Evolutionary conservation across 495 filamentous ascomycete species (phyloP).

Genomic region (Aeminium ludgeri): DNA sequence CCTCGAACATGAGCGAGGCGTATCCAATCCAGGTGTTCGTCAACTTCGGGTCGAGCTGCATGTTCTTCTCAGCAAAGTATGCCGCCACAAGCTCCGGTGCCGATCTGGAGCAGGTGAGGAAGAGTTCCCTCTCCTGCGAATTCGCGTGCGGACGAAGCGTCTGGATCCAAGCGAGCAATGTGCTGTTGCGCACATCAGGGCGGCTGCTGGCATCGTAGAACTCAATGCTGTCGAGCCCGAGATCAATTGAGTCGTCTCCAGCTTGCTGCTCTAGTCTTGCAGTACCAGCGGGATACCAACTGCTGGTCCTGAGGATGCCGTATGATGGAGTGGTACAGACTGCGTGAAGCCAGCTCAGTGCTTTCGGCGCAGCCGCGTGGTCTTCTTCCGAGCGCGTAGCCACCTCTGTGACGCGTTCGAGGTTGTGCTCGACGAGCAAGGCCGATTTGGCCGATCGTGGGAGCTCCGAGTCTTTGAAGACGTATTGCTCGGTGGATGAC

Average conservation of each 20-base stretch:
- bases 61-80: slow-evolving; percentile 67
- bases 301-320: slow-evolving; percentile 50
- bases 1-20: slow-evolving; percentile 67
- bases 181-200: slow-evolving; percentile 52
- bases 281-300: slow-evolving; percentile 55
- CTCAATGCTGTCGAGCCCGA: slow-evolving; percentile 49
- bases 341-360: slow-evolving; percentile 54
- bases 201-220: slow-evolving; percentile 47
- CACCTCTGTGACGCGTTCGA: slow-evolving; percentile 28
- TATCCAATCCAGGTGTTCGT: slow-evolving; percentile 90
- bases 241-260: slow-evolving; percentile 31
- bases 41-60: slow-evolving; percentile 78
- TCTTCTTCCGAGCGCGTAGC: slow-evolving; percentile 18
- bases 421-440: slow-evolving; percentile 50
- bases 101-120: slow-evolving; percentile 59
- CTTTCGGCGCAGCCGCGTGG: slow-evolving; percentile 40
- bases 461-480: slow-evolving; percentile 54
- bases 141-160: slow-evolving; percentile 72
- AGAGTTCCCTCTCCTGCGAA: slow-evolving; percentile 60
- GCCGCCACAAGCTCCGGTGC: slow-evolving; percentile 71
- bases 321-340: slow-evolving; percentile 53
- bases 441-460: slow-evolving; percentile 51
- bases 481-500: slow-evolving; percentile 40
- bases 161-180: slow-evolving; percentile 56
- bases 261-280: slow-evolving; percentile 27